These are phyloP conservation scores for Pochonia chlamydosporia DNA, from an alignment of 2,329 filamentous ascomycete species.

Conservation along the genomic window DNA sequence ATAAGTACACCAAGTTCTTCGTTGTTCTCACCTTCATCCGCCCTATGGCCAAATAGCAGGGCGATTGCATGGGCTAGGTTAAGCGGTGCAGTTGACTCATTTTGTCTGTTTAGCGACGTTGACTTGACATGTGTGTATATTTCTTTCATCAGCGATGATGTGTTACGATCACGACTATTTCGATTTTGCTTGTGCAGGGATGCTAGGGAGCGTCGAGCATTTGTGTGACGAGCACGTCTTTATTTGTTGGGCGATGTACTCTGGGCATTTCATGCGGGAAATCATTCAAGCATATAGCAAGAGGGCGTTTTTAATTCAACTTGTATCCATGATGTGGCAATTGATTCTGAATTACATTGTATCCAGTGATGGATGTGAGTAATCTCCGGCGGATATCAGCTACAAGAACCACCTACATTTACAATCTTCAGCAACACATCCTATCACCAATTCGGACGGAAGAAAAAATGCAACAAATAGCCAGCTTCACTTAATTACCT, in stretches of 20 bases:
- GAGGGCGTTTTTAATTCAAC: not conserved
- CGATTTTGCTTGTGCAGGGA: not conserved
- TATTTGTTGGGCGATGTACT: not conserved
- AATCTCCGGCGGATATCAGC: too few relatives aligned
- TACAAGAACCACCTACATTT: too few relatives aligned
- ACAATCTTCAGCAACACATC: too few relatives aligned
- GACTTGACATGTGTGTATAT: not conserved
- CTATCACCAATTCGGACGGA: too few relatives aligned
- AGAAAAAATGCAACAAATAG: too few relatives aligned
- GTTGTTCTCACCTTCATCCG: too few relatives aligned
- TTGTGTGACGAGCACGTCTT: not conserved
- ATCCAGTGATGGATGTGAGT: too few relatives aligned
- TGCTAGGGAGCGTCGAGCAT: not conserved
- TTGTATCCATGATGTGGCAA: too few relatives aligned
- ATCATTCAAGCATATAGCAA: constrained; percentile 1
- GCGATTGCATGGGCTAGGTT: not conserved
- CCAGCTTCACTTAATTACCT: too few relatives aligned
- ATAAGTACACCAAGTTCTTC: too few relatives aligned
- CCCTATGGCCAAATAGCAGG: too few relatives aligned
- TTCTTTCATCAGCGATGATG: not conserved
- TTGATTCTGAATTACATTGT: too few relatives aligned
- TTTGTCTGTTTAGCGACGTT: not conserved
- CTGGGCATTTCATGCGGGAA: not conserved
- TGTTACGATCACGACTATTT: not conserved
- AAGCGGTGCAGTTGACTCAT: not conserved